Percentiles rank a stretch among this genome's conserved stretches.
Conservation (phyloP, 1,284 basidiomycete species). For the Fomitopsis betulina region DNA sequence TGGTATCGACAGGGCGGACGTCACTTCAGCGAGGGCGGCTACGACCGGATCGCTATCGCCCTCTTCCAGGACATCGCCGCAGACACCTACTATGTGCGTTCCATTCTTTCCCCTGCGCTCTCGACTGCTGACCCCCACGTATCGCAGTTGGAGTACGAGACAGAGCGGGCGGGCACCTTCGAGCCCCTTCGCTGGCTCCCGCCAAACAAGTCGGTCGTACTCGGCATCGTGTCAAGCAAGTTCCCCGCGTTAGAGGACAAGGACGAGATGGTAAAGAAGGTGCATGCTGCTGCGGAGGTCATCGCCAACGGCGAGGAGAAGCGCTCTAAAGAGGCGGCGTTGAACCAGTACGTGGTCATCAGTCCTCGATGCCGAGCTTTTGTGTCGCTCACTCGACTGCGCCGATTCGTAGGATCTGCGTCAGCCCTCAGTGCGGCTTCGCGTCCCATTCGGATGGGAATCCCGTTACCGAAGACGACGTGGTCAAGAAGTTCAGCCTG, state of each 20-base stretch:
- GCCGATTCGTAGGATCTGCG: constrained; percentile 44
- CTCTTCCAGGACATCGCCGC: constrained; percentile 73
- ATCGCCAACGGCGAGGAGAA: constrained; percentile 49
- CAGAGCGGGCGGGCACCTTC: constrained; percentile 68
- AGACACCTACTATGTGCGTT: constrained; percentile 64
- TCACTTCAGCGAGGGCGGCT: constrained; percentile 72
- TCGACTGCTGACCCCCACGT: background rate
- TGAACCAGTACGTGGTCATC: constrained; percentile 49
- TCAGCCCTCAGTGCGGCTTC: constrained; percentile 77
- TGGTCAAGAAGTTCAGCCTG: constrained; percentile 47
- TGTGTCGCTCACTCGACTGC: background rate
- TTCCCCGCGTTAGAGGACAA: constrained; percentile 61
- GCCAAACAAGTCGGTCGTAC: constrained; percentile 60
- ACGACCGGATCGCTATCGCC: constrained; percentile 69
- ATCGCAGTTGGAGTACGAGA: constrained; percentile 71
- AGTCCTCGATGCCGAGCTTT: background rate
- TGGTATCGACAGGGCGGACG: constrained; percentile 40
- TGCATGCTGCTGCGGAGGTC: constrained; percentile 60
- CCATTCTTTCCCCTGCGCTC: background rate
- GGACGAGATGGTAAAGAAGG: constrained; percentile 51
- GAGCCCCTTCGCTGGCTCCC: constrained; percentile 65
- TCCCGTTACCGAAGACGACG: constrained; percentile 49
- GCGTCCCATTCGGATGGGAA: constrained; percentile 67
- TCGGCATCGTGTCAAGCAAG: constrained; percentile 76
- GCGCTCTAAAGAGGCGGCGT: constrained; percentile 48